phyloP scores from a whole-genome alignment of 2,329 filamentous ascomycete species.

The Hypoxylon sp. region DNA sequence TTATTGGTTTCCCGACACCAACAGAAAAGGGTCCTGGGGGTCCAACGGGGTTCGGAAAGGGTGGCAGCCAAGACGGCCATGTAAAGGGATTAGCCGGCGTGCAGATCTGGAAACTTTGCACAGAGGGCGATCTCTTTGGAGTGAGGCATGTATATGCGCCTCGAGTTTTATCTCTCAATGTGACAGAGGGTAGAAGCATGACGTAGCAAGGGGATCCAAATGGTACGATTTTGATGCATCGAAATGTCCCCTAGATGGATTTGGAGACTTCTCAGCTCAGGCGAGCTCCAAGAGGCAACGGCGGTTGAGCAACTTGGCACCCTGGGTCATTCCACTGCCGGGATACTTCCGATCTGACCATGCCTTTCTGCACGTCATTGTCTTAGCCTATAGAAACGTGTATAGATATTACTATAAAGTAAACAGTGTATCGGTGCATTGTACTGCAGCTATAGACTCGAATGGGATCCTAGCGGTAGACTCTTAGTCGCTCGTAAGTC shows the following conservation, averaged over 20 bases:
- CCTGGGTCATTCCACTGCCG: constrained; percentile 40
- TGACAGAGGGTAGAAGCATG: constrained; percentile 31
- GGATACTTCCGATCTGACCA: constrained; percentile 45
- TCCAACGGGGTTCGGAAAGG: constrained; percentile 23
- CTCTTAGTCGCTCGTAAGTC: constrained; percentile 12
- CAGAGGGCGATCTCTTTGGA: constrained; percentile 36
- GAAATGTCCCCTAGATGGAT: constrained; percentile 22
- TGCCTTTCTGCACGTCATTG: constrained; percentile 43
- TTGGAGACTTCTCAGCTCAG: constrained; percentile 34
- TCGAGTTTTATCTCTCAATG: constrained; percentile 37
- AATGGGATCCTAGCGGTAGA: constrained; percentile 25
- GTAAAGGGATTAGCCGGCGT: constrained; percentile 32
- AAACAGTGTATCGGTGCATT: constrained; percentile 29
- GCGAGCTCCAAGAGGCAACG: constrained; percentile 21
- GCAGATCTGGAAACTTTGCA: constrained; percentile 28
- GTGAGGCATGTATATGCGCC: constrained; percentile 23
- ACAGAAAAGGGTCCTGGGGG: constrained; percentile 19
- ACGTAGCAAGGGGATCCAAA: constrained; percentile 36
- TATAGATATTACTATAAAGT: constrained; percentile 39
- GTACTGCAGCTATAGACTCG: constrained; percentile 28
- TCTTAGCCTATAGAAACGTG: constrained; percentile 35
- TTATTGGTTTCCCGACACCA: constrained; percentile 24
- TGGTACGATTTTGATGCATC: constrained; percentile 45
- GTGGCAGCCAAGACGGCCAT: constrained; percentile 34
- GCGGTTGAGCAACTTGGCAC: constrained; percentile 32